Conservation (phyloP, 208 protist genomes). For the Porcisia hertigi region DNA sequence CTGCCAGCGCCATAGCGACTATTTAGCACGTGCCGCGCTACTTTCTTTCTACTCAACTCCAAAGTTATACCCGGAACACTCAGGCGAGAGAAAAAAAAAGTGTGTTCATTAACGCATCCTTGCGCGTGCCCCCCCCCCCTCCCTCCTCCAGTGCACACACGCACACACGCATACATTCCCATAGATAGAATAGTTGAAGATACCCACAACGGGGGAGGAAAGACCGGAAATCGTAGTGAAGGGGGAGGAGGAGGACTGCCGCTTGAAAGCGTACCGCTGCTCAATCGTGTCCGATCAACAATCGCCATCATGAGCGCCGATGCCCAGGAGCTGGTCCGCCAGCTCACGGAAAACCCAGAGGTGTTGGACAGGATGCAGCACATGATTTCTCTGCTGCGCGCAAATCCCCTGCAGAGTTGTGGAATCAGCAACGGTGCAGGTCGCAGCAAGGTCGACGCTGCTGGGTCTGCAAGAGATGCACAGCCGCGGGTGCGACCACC, state of each 20-base stretch:
- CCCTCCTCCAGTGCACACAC: too few relatives aligned
- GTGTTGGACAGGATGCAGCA: constrained; percentile 65
- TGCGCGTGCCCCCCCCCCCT: too few relatives aligned
- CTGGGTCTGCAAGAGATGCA: neutral
- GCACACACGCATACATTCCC: too few relatives aligned
- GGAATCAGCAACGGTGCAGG: neutral
- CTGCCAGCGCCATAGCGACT: neutral
- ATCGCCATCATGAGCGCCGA: constrained; percentile 39
- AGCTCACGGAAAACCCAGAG: constrained; percentile 67
- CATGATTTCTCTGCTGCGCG: constrained; percentile 48
- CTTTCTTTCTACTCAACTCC: neutral
- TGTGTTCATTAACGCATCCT: too few relatives aligned
- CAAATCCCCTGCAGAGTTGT: constrained; percentile 12
- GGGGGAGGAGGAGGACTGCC: neutral
- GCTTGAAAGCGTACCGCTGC: neutral
- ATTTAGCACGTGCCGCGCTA: neutral
- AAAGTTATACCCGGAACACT: neutral
- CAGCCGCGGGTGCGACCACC: constrained; percentile 12
- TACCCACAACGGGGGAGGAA: too few relatives aligned
- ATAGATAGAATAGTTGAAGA: too few relatives aligned
- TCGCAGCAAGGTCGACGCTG: neutral
- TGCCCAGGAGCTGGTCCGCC: constrained; percentile 59
- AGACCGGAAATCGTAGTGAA: neutral
- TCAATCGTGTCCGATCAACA: neutral
- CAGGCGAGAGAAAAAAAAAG: neutral